Conservation (phyloP, 2,329 filamentous ascomycete species). For the Neonectria hederae region DNA sequence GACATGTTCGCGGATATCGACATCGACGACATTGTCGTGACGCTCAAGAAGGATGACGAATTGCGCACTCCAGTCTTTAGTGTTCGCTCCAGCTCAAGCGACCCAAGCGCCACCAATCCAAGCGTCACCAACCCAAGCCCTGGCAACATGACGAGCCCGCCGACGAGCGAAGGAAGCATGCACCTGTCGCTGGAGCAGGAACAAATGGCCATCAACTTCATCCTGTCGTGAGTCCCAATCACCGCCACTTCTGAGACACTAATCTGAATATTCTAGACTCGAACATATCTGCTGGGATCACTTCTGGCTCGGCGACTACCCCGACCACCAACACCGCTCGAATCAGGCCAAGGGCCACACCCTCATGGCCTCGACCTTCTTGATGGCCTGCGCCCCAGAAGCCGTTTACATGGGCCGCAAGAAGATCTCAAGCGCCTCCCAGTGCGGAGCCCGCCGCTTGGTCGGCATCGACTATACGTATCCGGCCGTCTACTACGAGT, state of each 20-base stretch:
- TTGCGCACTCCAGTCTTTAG: slow-evolving; percentile 56
- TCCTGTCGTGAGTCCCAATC: slow-evolving; percentile 56
- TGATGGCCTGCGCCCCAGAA: slow-evolving; percentile 52
- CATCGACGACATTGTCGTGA: slow-evolving; percentile 52
- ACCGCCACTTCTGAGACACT: background rate
- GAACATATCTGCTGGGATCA: slow-evolving; percentile 65
- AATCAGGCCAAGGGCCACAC: slow-evolving; percentile 51
- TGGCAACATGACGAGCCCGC: slow-evolving; percentile 31
- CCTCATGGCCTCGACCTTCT: slow-evolving; percentile 56
- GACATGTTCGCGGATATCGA: slow-evolving; percentile 49
- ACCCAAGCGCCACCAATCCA: slow-evolving; percentile 1
- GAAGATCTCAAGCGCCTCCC: slow-evolving; percentile 30
- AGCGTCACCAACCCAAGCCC: background rate
- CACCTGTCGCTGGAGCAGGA: slow-evolving; percentile 52
- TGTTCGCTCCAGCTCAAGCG: slow-evolving; percentile 47
- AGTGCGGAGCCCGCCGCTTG: slow-evolving; percentile 25
- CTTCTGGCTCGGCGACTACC: slow-evolving; percentile 54
- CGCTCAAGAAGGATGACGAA: slow-evolving; percentile 52
- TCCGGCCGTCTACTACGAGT: slow-evolving; percentile 45
- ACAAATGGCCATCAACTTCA: slow-evolving; percentile 61
- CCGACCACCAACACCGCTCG: slow-evolving; percentile 44
- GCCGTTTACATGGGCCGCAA: slow-evolving; percentile 45
- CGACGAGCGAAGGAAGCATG: slow-evolving; percentile 30
- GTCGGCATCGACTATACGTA: slow-evolving; percentile 26
- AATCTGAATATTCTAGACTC: slow-evolving; percentile 48